Conservation (phyloP, 1,284 basidiomycete genomes). For the Cerioporus squamosus region DNA sequence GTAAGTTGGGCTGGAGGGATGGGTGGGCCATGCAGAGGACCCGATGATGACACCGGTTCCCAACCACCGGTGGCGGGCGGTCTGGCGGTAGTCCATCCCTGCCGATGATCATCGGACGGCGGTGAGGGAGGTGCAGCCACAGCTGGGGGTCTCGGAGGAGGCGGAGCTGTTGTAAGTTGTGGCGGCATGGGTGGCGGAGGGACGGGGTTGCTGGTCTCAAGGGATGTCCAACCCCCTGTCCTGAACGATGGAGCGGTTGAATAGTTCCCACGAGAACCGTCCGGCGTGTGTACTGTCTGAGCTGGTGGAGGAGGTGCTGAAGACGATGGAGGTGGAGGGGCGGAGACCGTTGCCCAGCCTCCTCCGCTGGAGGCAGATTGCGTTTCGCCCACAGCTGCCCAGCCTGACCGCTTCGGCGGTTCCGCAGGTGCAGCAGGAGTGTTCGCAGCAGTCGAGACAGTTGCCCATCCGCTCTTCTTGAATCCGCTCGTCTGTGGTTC, state of each 20-base stretch:
- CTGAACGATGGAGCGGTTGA: constrained; percentile 50
- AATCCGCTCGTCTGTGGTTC: constrained; percentile 34
- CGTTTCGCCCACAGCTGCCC: constrained; percentile 40
- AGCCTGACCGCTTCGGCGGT: constrained; percentile 22
- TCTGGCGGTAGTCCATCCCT: constrained; percentile 8
- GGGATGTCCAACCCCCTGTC: constrained; percentile 61
- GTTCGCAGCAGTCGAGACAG: constrained; percentile 18
- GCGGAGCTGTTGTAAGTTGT: constrained; percentile 5
- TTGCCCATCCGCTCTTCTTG: constrained; percentile 66
- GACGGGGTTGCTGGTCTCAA: constrained; percentile 46
- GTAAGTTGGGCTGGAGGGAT: background rate
- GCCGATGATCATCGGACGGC: constrained; percentile 12
- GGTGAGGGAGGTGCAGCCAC: constrained; percentile 26
- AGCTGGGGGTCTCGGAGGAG: constrained; percentile 30
- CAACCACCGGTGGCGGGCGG: constrained; percentile 7
- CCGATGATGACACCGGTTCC: background rate
- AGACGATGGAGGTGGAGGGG: constrained; percentile 25
- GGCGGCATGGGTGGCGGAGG: constrained; percentile 27
- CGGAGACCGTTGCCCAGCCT: constrained; percentile 13
- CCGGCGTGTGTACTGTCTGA: constrained; percentile 17
- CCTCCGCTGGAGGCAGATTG: constrained; percentile 12
- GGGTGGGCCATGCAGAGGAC: constrained; percentile 6
- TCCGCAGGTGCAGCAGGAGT: constrained; percentile 5
- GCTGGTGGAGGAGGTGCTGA: constrained; percentile 21
- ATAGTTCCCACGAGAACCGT: constrained; percentile 15